Evolutionary conservation across 2,329 filamentous ascomycete species (phyloP).

Genomic region (Cordyceps farinosa): DNA sequence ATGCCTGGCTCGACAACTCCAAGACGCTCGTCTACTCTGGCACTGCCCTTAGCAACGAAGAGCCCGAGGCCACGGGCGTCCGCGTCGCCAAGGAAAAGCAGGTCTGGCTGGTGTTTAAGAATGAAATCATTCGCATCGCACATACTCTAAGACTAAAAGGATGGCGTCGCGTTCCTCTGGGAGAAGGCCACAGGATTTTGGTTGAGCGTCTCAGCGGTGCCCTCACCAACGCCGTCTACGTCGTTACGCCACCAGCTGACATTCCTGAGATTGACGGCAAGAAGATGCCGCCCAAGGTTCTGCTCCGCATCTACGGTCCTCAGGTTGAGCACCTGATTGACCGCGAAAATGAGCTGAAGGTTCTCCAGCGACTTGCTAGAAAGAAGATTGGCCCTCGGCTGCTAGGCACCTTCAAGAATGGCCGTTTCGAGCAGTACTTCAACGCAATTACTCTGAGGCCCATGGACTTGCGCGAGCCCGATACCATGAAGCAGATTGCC

Average conservation of each 20-base stretch:
- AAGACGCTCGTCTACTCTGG: constrained; percentile 78
- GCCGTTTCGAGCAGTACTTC: constrained; percentile 92
- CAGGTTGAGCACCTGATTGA: constrained; percentile 96
- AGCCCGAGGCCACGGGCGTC: constrained; percentile 33
- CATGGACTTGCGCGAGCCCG: constrained; percentile 71
- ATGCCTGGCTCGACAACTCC: constrained; percentile 82
- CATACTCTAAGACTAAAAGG: constrained; percentile 89
- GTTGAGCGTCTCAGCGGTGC: constrained; percentile 83
- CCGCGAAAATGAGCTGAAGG: constrained; percentile 81
- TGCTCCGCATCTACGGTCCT: constrained; percentile 89
- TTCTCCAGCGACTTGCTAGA: constrained; percentile 77
- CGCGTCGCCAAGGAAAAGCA: constrained; percentile 64
- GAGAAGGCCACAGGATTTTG: constrained; percentile 62
- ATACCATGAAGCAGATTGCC: constrained; percentile 87
- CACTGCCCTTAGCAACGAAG: constrained; percentile 38
- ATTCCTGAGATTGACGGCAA: constrained; percentile 42
- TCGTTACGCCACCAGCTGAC: constrained; percentile 75
- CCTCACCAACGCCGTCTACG: constrained; percentile 93
- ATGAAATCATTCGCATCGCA: constrained; percentile 81
- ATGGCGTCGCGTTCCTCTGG: constrained; percentile 79
- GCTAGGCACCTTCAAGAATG: constrained; percentile 88
- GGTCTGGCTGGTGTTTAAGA: constrained; percentile 84
- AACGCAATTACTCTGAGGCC: constrained; percentile 77
- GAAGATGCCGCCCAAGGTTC: constrained; percentile 61
- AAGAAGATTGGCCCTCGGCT: constrained; percentile 92